Evolutionary conservation across 352 stramenopile genomes (phyloP).

Genomic region (Phytophthora capsici): DNA sequence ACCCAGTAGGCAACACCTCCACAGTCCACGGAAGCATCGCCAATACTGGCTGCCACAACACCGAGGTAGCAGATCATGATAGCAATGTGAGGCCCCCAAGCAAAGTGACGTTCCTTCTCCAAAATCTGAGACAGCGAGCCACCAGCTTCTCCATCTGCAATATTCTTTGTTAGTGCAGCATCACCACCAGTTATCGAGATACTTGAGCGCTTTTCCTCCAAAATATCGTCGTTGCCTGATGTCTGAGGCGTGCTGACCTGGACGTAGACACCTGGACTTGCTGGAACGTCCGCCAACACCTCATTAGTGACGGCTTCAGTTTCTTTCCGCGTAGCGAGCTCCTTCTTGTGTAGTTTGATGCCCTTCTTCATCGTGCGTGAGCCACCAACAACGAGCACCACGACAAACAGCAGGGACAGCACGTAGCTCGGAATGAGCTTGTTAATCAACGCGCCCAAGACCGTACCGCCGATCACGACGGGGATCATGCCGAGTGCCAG

Average conservation of each 20-base stretch:
- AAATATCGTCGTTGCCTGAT: not conserved
- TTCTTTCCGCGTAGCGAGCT: slow-evolving; percentile 30
- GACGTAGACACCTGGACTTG: slow-evolving; percentile 9
- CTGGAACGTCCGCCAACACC: not conserved
- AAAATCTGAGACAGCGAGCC: slow-evolving; percentile 15
- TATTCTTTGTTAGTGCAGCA: not conserved
- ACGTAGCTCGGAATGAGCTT: slow-evolving; percentile 62
- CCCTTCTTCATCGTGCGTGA: slow-evolving; percentile 24
- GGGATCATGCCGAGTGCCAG: slow-evolving; percentile 63
- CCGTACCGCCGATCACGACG: slow-evolving; percentile 54
- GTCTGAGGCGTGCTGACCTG: slow-evolving; percentile 6
- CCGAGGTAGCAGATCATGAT: slow-evolving; percentile 48
- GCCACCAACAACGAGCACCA: slow-evolving; percentile 40
- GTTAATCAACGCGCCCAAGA: slow-evolving; percentile 57
- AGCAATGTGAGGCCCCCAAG: slow-evolving; percentile 39
- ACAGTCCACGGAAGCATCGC: slow-evolving; percentile 33
- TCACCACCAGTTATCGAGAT: not conserved
- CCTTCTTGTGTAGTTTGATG: slow-evolving; percentile 34
- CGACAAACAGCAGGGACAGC: slow-evolving; percentile 54
- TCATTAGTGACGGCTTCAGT: slow-evolving; percentile 3
- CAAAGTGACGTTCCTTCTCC: slow-evolving; percentile 36
- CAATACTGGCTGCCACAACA: slow-evolving; percentile 36
- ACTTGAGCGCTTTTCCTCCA: slow-evolving; percentile 1
- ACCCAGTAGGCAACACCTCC: slow-evolving; percentile 54
- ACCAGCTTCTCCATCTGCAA: not conserved